Evolutionary conservation across 106 monocot genomes (phyloP), one percentile per base, ranked within the genome.

Genomic region (Cymbidium sinense): DNA sequence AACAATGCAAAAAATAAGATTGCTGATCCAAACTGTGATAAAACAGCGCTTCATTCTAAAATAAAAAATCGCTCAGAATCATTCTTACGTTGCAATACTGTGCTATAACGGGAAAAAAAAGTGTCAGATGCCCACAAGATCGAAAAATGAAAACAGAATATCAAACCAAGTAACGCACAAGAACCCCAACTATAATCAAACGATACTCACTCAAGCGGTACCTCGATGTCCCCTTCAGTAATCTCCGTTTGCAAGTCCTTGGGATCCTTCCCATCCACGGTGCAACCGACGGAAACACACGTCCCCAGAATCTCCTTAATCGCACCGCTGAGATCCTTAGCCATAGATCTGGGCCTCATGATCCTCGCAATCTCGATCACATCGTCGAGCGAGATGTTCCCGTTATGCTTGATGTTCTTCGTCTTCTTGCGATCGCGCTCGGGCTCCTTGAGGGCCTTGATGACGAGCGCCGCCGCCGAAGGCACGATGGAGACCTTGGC

Each of bases 281-380:
- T 87, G 77, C 90, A 90, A 0, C 90, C 90, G 44, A 90, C 90
- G 13, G 85, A 85, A 29, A 90, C 90, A 75, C 90, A 90, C 17
- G 90, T 87, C 15, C 90, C 90, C 15, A 90, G 82, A 70, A 90
- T 90, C 85, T 90, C 90, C 83, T 87, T 87, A 35, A 90, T 70
- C 12, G 87, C 83, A 5, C 87, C 87, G 34, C 50, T 34, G 1
- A 90, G 83, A 43, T 87, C 87, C 85, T 90, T 90, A 27, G 90
- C 87, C 90, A 90, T 90, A n/a, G 87, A 90, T 54, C 87, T 78
- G 2, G 85, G 83, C 0, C 71, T 67, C 90, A 90, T 90, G 6
- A 86, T 39, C 51, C 87, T 64, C 0, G 90, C 90, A 51, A 90
- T 90, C 79, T 90, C 90, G 74, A 90, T 74, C 0, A 90, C 85